These are phyloP conservation scores for Acer campestre DNA, from an alignment of 345 rosid genomes.

Conservation along the genomic window DNA sequence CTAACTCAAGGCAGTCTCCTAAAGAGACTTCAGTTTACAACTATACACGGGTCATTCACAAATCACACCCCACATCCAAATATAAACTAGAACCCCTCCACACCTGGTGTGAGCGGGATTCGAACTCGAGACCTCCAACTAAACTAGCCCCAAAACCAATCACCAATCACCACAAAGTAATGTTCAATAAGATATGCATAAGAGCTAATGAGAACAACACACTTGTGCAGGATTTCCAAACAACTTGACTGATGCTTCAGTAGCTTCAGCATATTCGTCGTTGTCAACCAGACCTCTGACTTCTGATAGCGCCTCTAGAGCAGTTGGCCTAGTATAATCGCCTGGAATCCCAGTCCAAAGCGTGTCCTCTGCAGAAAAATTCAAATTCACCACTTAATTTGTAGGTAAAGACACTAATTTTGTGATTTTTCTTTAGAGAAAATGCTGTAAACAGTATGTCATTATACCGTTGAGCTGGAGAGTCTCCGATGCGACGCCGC, in stretches of 20 bases:
- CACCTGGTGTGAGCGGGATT: too few species aligned
- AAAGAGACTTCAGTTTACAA: too few species aligned
- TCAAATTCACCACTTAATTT: neutral
- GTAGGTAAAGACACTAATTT: too few species aligned
- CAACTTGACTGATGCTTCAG: slow-evolving; percentile 62
- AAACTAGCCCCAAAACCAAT: neutral
- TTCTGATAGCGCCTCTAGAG: slow-evolving; percentile 56
- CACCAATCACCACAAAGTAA: neutral
- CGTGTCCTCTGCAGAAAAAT: slow-evolving; percentile 64
- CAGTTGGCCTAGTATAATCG: slow-evolving; percentile 64
- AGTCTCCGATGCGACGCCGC: slow-evolving; percentile 70
- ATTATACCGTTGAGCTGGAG: slow-evolving; percentile 72
- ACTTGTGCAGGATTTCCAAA: slow-evolving; percentile 71
- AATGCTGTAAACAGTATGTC: neutral
- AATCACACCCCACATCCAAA: too few species aligned
- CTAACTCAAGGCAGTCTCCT: too few species aligned
- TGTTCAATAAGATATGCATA: neutral
- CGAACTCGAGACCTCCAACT: too few species aligned
- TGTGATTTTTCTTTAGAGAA: neutral
- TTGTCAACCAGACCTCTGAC: slow-evolving; percentile 74
- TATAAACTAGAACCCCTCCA: too few species aligned
- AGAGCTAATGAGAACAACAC: slow-evolving; percentile 27
- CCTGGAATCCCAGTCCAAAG: slow-evolving; percentile 87
- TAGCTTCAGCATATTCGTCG: slow-evolving; percentile 68
- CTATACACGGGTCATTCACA: too few species aligned